Evolutionary conservation across 768 basidiomycete species (phyloP).

Genomic region (Kwoniella newhampshirensis): DNA sequence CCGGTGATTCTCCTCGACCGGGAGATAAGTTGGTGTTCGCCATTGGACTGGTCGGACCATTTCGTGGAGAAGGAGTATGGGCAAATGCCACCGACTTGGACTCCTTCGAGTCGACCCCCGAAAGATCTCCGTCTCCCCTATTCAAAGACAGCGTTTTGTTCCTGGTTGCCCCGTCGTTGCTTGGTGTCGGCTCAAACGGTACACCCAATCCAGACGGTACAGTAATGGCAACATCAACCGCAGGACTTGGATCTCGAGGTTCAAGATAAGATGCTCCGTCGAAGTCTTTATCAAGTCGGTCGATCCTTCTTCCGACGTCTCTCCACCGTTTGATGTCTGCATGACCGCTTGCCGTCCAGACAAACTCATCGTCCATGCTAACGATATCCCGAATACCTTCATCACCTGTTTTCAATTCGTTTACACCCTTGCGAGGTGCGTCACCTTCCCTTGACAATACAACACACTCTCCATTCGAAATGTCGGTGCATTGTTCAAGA

Average conservation of each 20-base stretch:
- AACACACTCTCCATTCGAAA: constrained; percentile 85
- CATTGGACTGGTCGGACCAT: constrained; percentile 6
- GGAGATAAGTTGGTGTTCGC: background rate
- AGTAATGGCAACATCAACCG: constrained; percentile 12
- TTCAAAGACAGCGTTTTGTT: constrained; percentile 29
- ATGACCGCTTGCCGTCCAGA: constrained; percentile 87
- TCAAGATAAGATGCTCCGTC: constrained; percentile 27
- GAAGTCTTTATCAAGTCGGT: constrained; percentile 28
- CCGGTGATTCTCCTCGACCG: constrained; percentile 10
- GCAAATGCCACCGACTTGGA: constrained; percentile 46
- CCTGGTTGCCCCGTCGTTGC: constrained; percentile 44
- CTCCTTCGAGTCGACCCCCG: constrained; percentile 30
- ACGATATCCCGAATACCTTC: constrained; percentile 82
- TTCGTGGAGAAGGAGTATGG: constrained; percentile 27
- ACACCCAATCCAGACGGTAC: constrained; percentile 12
- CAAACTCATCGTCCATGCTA: constrained; percentile 73
- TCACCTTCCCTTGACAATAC: constrained; percentile 62
- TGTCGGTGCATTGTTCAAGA: constrained; percentile 73
- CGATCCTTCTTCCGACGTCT: constrained; percentile 55
- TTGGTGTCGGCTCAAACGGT: constrained; percentile 21
- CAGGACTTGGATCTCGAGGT: constrained; percentile 10
- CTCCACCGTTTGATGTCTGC: constrained; percentile 81
- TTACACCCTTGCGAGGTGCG: constrained; percentile 23
- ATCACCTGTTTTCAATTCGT: constrained; percentile 57
- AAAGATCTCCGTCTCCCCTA: background rate